These are phyloP conservation scores for Chrysanthemum seticuspe DNA, from an alignment of 129 eudicot species.

Conservation along the genomic window DNA sequence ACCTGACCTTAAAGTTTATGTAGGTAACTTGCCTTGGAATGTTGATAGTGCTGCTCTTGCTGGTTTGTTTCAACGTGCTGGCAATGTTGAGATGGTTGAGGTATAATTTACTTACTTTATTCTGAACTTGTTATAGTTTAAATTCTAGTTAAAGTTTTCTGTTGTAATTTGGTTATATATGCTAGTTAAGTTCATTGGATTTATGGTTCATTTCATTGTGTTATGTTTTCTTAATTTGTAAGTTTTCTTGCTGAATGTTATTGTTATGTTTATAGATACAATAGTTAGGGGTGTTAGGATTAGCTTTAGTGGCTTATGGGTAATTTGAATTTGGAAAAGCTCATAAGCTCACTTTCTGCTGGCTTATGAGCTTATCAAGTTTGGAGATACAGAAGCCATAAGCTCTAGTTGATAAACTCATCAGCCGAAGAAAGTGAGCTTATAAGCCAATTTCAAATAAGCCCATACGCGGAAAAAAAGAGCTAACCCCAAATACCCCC, in stretches of 20 bases:
- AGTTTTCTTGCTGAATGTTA: not conserved
- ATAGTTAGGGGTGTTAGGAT: too few relatives aligned
- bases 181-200: not conserved
- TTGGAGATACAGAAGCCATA: too few relatives aligned
- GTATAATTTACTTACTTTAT: slow-evolving; percentile 33
- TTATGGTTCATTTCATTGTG: not conserved
- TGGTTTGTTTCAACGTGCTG: slow-evolving; percentile 65
- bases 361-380: too few relatives aligned
- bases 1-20: slow-evolving; percentile 77
- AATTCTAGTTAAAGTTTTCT: not conserved
- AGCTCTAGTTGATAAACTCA: too few relatives aligned
- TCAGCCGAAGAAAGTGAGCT: too few relatives aligned
- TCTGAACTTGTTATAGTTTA: not conserved
- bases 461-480: too few relatives aligned
- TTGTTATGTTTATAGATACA: too few relatives aligned
- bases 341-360: not conserved
- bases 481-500: too few relatives aligned
- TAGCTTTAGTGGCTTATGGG: too few relatives aligned
- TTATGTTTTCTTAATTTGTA: not conserved
- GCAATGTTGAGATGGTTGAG: slow-evolving; percentile 95
- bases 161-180: not conserved
- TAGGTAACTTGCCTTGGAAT: slow-evolving; percentile 72
- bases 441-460: too few relatives aligned
- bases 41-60: slow-evolving; percentile 84
- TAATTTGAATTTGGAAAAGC: not conserved